These are phyloP conservation scores for Exsudoporus floridanus DNA, from an alignment of 1,284 basidiomycete species.

Conservation along the genomic window DNA sequence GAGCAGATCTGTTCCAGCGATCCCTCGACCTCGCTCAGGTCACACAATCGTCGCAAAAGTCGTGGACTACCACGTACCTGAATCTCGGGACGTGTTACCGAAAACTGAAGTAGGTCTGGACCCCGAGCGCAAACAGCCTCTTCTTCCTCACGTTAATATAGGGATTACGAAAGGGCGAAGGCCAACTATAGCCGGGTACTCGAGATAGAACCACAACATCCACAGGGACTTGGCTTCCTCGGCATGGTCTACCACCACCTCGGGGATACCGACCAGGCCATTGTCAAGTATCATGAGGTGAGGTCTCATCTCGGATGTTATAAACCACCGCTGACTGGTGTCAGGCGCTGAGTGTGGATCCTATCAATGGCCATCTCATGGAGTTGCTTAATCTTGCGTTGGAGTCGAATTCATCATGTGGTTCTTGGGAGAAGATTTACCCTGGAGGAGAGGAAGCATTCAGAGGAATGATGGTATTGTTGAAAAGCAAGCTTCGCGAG, in stretches of 20 bases:
- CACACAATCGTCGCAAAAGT: constrained; percentile 79
- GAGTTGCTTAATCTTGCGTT: constrained; percentile 85
- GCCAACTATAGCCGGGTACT: constrained; percentile 73
- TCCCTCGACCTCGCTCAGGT: constrained; percentile 75
- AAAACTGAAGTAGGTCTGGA: constrained; percentile 62
- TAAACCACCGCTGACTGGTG: constrained; percentile 11
- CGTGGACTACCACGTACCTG: constrained; percentile 87
- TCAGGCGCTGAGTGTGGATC: constrained; percentile 80
- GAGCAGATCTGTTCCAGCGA: constrained; percentile 68
- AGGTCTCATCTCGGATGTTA: constrained; percentile 15
- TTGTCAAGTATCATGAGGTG: constrained; percentile 87
- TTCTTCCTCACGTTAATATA: constrained; percentile 34
- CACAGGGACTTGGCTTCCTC: constrained; percentile 77
- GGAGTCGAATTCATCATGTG: constrained; percentile 46
- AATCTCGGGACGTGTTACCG: constrained; percentile 88
- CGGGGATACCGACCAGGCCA: constrained; percentile 73
- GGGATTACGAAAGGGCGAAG: constrained; percentile 70
- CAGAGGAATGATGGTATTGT: constrained; percentile 34
- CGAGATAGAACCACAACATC: constrained; percentile 76
- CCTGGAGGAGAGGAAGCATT: constrained; percentile 39
- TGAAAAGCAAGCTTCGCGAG: constrained; percentile 39
- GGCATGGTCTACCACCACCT: constrained; percentile 81
- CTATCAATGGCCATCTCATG: constrained; percentile 83
- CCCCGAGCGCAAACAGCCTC: background rate
- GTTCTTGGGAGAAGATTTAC: constrained; percentile 32